Base-by-base conservation (phyloP, 2,329 filamentous ascomycete genomes). In the Xylariaceae sp. region DNA sequence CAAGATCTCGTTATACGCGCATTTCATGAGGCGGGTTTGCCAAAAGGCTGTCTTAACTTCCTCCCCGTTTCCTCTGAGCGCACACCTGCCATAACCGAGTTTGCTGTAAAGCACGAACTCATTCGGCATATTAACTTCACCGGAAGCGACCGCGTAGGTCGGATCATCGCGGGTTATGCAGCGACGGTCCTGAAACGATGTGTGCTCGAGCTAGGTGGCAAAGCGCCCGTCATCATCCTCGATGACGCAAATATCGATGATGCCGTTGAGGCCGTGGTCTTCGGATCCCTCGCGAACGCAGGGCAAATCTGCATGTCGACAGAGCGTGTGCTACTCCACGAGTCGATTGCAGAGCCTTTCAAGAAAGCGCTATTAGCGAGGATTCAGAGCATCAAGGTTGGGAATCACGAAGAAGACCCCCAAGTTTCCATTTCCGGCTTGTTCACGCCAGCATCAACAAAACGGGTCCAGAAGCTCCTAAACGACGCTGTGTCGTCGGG, bases 281-380 rank as follows among this genome's bases (percentile, higher is more conserved):
- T 89, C 1, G 91, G 91, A 3, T 80, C 90, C 0, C 92, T 93
- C 69, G 68, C 91, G 58, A 84, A 94, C 71, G 79, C 79, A 2
- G 92, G 92, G 0, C 92, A 96, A 76, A 86, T 95, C 41, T 96
- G 92, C 79, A 95, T 96, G 91, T 82, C 83, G 16, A 95, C 91
- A 0, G 91, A 96, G 75, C 84, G 87, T 24, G 87, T 95, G 28
- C 67, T 87, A 7, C 80, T 87, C 3, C 82, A 86, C 71, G 75
- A 77, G 56, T 72, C 74, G 19, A 63, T 86, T 37, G 73, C 69
- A 7, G 69, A 69, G 1, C 70, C 74, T n/a, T 86, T 87, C 58
- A 76, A 78, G 56, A 66, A 72, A 39, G 76, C 75, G 62, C 65
- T 84, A 3, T 67, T 69, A 87, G 63, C 76, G 85, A 4, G 88